Conservation (phyloP, 257 asterid genomes). For the Nicotiana noctiflora region DNA sequence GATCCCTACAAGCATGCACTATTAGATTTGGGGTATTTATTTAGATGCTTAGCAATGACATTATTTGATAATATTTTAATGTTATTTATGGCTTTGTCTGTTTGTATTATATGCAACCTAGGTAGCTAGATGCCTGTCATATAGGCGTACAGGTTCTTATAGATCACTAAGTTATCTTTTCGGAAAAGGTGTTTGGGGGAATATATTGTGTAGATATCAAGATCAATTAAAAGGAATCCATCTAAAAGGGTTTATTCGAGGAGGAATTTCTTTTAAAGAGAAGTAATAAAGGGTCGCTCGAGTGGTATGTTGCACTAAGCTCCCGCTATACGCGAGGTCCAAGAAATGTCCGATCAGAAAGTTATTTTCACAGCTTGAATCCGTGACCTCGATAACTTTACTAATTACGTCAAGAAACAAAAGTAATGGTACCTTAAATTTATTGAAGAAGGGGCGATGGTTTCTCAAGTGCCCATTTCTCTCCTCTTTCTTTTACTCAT, state of each 20-base stretch:
- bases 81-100: constrained; percentile 11
- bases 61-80: neutral
- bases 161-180: constrained; percentile 25
- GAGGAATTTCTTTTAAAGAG: neutral
- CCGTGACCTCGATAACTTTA: too few relatives aligned
- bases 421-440: neutral
- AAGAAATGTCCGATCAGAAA: too few relatives aligned
- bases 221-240: constrained; percentile 26
- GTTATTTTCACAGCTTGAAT: too few relatives aligned
- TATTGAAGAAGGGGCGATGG: neutral
- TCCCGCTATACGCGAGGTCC: too few relatives aligned
- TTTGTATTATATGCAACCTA: constrained; percentile 5
- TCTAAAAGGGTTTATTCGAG: constrained; percentile 15
- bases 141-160: constrained; percentile 27
- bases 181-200: constrained; percentile 26
- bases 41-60: neutral
- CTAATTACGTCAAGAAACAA: too few relatives aligned
- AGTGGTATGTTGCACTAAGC: too few relatives aligned
- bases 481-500: too few relatives aligned
- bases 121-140: constrained; percentile 42
- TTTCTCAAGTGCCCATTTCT: too few relatives aligned
- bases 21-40: constrained; percentile 18
- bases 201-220: constrained; percentile 37
- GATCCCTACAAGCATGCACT: constrained; percentile 13
- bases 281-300: too few relatives aligned